Conservation (phyloP, 345 rosid genomes). For the Pseudoturritis turrita region DNA sequence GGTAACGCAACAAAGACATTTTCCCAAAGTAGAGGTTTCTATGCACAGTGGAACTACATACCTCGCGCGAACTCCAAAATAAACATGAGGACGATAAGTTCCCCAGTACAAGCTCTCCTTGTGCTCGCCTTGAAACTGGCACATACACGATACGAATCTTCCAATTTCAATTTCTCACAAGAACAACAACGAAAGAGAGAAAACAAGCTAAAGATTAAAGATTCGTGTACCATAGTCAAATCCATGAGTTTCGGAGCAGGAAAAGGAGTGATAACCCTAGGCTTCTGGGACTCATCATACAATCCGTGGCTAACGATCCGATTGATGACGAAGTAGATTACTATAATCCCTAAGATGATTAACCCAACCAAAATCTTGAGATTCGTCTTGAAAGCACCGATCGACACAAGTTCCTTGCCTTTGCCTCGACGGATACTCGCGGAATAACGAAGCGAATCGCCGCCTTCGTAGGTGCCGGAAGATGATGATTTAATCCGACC, state of each 20-base stretch:
- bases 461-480: slow-evolving; percentile 20
- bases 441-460: slow-evolving; percentile 18
- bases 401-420: slow-evolving; percentile 20
- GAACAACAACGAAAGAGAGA: neutral
- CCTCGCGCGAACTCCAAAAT: slow-evolving; percentile 94
- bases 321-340: slow-evolving; percentile 24
- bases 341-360: slow-evolving; percentile 9
- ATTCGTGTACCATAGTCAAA: slow-evolving; percentile 53
- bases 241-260: slow-evolving; percentile 81
- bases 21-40: neutral
- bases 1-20: neutral
- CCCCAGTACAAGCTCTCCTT: slow-evolving; percentile 93
- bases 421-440: slow-evolving; percentile 13
- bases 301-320: neutral
- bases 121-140: slow-evolving; percentile 87
- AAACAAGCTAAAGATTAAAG: neutral
- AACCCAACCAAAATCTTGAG: slow-evolving; percentile 18
- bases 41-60: slow-evolving; percentile 2
- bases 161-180: neutral
- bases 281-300: slow-evolving; percentile 34
- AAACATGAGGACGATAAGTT: slow-evolving; percentile 87
- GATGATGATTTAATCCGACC: slow-evolving; percentile 46
- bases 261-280: slow-evolving; percentile 82
- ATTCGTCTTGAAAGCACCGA: slow-evolving; percentile 27
- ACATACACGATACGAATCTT: neutral